These are phyloP conservation scores for Ceratocystis alfenasii DNA, from an alignment of 2,329 filamentous ascomycete genomes.

Conservation along the genomic window DNA sequence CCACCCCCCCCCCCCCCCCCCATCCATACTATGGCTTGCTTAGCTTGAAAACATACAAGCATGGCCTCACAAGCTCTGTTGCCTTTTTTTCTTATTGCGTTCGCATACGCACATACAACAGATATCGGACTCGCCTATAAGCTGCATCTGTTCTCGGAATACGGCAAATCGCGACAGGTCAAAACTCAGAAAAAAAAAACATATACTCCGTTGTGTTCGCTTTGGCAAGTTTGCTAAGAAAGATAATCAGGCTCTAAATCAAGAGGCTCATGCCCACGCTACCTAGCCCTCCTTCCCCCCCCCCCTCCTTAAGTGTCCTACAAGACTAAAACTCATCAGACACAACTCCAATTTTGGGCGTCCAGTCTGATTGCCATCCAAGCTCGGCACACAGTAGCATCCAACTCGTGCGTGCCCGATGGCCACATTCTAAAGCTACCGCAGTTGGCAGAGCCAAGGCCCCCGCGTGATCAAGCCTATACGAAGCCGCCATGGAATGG, in stretches of 20 bases:
- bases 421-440: conserved; percentile 19
- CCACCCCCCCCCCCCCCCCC: no score
- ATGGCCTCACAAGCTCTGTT: background rate
- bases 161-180: no score
- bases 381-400: conserved; percentile 21
- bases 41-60: background rate
- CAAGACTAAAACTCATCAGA: background rate
- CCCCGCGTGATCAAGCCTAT: conserved; percentile 9
- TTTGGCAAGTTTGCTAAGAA: no score
- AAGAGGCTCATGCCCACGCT: no score
- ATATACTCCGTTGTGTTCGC: no score
- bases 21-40: background rate
- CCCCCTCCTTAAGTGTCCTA: background rate
- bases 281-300: no score
- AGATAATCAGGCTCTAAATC: no score
- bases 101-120: background rate
- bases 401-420: conserved; percentile 23
- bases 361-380: conserved; percentile 20
- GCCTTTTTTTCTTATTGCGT: background rate
- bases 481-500: conserved; percentile 8
- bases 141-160: background rate
- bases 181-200: no score
- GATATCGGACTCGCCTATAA: background rate
- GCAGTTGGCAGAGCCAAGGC: conserved; percentile 12
- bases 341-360: background rate